Conservation (phyloP, 805 yeast species). For the Grigorovia yakushimaensis region DNA sequence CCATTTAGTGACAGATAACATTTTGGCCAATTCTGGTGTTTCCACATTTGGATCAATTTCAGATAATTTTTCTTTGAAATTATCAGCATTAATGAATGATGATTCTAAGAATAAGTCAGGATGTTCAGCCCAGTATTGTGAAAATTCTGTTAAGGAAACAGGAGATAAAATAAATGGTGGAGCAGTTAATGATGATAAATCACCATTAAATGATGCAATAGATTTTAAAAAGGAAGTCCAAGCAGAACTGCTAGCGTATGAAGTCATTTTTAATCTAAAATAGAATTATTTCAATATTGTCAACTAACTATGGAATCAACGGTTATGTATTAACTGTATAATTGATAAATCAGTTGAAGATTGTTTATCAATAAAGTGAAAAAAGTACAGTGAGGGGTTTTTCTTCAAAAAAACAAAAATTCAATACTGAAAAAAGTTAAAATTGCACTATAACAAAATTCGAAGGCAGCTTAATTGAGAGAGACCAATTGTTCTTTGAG, state of each 20-base stretch:
- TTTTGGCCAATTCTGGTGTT: constrained; percentile 39
- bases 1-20: constrained; percentile 81
- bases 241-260: constrained; percentile 38
- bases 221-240: constrained; percentile 92
- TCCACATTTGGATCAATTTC: constrained; percentile 27
- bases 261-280: constrained; percentile 19
- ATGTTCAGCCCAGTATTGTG: constrained; percentile 94
- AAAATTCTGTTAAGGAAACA: constrained; percentile 79
- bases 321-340: background rate
- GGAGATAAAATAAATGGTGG: constrained; percentile 96
- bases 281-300: background rate
- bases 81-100: constrained; percentile 29
- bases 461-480: no score
- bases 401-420: background rate
- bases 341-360: background rate
- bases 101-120: constrained; percentile 78
- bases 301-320: background rate
- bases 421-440: background rate
- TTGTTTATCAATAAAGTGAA: background rate
- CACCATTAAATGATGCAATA: constrained; percentile 89
- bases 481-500: no score
- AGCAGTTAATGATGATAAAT: constrained; percentile 86
- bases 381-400: background rate
- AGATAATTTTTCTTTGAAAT: constrained; percentile 11
- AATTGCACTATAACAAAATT: background rate